phyloP scores from a whole-genome alignment of 805 yeast genomes.

The Kazachstania kunashirensis region DNA sequence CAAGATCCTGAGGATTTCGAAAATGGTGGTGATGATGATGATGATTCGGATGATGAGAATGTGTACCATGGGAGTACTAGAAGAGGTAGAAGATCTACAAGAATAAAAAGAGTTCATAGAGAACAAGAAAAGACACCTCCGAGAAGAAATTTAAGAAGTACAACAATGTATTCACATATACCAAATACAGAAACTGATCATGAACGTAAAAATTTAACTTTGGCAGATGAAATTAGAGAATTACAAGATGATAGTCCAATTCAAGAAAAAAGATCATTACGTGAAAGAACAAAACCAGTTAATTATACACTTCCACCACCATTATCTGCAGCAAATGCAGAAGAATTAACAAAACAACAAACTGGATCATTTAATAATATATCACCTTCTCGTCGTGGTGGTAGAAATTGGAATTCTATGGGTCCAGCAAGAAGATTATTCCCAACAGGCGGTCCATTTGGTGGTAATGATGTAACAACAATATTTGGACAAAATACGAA shows the following conservation, averaged over 20 bases:
- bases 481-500: slow-evolving; percentile 62
- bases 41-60: slow-evolving; percentile 15
- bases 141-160: slow-evolving; percentile 17
- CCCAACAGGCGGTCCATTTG: slow-evolving; percentile 96
- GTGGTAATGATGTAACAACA: slow-evolving; percentile 87
- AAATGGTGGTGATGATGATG: slow-evolving; percentile 25
- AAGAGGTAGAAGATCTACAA: slow-evolving; percentile 12
- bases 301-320: slow-evolving; percentile 85
- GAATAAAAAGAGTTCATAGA: slow-evolving; percentile 13
- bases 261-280: slow-evolving; percentile 41
- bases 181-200: slow-evolving; percentile 19
- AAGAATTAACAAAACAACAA: slow-evolving; percentile 16
- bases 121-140: slow-evolving; percentile 13
- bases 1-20: slow-evolving; percentile 26
- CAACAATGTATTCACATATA: slow-evolving; percentile 16
- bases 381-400: slow-evolving; percentile 31
- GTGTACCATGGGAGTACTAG: slow-evolving; percentile 1
- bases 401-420: slow-evolving; percentile 31
- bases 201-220: slow-evolving; percentile 25
- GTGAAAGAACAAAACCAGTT: slow-evolving; percentile 63
- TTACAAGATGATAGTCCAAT: slow-evolving; percentile 52
- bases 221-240: slow-evolving; percentile 59
- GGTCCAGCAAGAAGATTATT: slow-evolving; percentile 61
- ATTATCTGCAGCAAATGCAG: slow-evolving; percentile 33
- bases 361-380: slow-evolving; percentile 10